Conservation (phyloP, 192 early-diverging fungal genomes). For the Funneliformis mosseae region DNA sequence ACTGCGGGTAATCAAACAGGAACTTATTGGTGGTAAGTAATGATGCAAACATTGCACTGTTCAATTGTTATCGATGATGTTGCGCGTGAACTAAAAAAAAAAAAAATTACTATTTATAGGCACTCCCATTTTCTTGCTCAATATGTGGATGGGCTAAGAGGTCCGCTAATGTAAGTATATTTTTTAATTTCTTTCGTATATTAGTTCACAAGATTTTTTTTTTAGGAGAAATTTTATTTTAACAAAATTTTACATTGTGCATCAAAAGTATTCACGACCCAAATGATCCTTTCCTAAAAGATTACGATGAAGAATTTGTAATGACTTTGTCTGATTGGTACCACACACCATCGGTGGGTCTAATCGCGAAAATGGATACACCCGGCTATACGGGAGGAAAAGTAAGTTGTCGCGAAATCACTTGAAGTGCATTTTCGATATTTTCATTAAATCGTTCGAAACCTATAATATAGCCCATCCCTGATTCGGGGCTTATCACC, state of each 20-base stretch:
- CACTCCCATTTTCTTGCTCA: constrained; percentile 63
- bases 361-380: neutral
- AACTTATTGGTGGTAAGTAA: neutral
- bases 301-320: constrained; percentile 62
- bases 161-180: constrained; percentile 52
- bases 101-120: neutral
- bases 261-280: constrained; percentile 48
- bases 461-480: neutral
- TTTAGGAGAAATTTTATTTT: neutral
- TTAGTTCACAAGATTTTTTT: neutral
- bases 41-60: too few species aligned
- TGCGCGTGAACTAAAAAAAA: too few species aligned
- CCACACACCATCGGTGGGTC: neutral
- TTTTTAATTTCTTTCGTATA: too few species aligned
- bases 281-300: constrained; percentile 33
- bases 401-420: neutral
- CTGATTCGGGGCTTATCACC: neutral
- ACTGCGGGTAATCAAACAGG: neutral
- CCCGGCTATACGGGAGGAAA: neutral
- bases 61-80: too few species aligned
- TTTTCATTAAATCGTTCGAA: neutral
- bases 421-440: too few species aligned
- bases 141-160: constrained; percentile 70
- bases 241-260: too few species aligned
- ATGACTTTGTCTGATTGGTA: constrained; percentile 64